Evolutionary conservation across 371 early-diverging fungal species (phyloP).

Genomic region (Actinomortierella wolfii): DNA sequence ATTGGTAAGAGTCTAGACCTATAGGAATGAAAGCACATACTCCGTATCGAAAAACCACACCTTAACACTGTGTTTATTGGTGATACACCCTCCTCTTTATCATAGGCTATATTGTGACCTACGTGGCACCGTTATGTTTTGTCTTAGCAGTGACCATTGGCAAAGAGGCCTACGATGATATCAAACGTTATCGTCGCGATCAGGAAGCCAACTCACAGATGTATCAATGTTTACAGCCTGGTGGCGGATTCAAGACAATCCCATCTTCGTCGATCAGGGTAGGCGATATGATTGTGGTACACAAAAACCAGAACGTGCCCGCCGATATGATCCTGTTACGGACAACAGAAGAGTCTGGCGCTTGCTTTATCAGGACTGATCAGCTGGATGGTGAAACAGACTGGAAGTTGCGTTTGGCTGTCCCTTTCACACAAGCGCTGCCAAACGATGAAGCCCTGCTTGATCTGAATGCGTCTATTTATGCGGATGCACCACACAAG

Average conservation of each 20-base stretch:
- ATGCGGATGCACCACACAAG: constrained; percentile 95
- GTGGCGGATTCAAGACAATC: constrained; percentile 53
- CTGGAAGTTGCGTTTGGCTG: constrained; percentile 96
- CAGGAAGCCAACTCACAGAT: constrained; percentile 91
- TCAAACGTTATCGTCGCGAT: constrained; percentile 89
- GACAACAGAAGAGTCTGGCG: constrained; percentile 84
- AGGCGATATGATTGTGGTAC: constrained; percentile 92
- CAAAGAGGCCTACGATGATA: constrained; percentile 98
- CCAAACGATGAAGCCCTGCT: constrained; percentile 63
- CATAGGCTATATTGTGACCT: constrained; percentile 91
- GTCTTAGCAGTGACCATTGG: constrained; percentile 92
- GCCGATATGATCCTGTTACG: constrained; percentile 92
- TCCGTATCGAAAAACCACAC: constrained; percentile 10
- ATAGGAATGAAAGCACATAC: not conserved
- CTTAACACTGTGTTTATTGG: too few relatives aligned
- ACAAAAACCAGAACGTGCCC: constrained; percentile 92
- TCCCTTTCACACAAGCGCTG: constrained; percentile 79
- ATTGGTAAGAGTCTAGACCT: constrained; percentile 58
- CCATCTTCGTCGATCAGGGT: constrained; percentile 90
- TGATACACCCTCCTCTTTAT: not conserved
- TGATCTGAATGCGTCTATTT: constrained; percentile 63
- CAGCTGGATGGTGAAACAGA: constrained; percentile 99
- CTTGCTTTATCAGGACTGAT: constrained; percentile 98
- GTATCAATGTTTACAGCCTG: constrained; percentile 57
- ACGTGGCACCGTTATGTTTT: constrained; percentile 95